These are phyloP conservation scores for Eucalyptus guilfoylei DNA, from an alignment of 345 rosid genomes.

Conservation along the genomic window DNA sequence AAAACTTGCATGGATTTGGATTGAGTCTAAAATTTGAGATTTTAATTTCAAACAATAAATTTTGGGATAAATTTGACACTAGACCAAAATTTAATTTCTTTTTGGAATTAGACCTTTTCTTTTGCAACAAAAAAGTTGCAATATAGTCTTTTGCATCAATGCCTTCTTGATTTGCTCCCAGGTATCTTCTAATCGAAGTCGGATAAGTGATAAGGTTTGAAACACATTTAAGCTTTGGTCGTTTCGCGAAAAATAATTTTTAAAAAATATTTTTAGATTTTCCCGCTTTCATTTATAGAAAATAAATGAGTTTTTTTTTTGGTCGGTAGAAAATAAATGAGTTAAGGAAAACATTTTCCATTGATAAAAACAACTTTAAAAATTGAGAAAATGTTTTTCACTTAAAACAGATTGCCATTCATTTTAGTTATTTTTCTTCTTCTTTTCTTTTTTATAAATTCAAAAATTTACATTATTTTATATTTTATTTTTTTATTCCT, in stretches of 20 bases:
- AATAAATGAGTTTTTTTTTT: fast-evolving
- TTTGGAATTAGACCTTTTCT: neutral
- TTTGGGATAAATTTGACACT: fast-evolving
- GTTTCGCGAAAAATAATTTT: fast-evolving
- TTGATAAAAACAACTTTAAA: too few species aligned
- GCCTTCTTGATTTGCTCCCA: neutral
- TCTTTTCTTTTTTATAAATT: too few species aligned
- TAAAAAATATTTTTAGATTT: fast-evolving
- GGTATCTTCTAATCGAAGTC: fast-evolving
- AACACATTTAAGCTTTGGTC: fast-evolving
- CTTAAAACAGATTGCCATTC: too few species aligned
- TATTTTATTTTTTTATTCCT: fast-evolving
- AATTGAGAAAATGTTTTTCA: too few species aligned
- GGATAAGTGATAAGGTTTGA: neutral
- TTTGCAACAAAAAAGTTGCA: neutral
- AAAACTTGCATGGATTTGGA: fast-evolving
- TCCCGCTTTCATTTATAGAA: fast-evolving
- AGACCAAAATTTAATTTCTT: too few species aligned
- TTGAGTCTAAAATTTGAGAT: too few species aligned
- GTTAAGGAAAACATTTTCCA: too few species aligned
- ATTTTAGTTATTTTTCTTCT: too few species aligned
- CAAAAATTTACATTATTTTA: too few species aligned
- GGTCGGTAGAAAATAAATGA: fast-evolving
- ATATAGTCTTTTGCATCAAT: neutral
- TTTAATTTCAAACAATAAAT: too few species aligned